Conservation (phyloP, 2,329 filamentous ascomycete species). For the Calonectria crousiana region DNA sequence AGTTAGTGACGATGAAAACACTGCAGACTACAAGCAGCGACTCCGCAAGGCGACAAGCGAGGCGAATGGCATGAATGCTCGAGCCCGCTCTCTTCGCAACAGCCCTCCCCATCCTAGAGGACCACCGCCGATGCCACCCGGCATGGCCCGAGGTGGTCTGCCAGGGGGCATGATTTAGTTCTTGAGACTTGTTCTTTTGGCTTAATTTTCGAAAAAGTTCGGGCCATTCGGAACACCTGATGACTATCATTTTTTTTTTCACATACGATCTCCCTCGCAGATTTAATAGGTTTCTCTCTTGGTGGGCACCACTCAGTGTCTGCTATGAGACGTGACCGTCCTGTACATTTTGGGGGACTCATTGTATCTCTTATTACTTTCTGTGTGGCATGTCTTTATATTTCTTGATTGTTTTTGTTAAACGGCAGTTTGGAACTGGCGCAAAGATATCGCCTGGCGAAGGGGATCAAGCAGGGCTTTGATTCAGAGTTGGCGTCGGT, state of each 20-base stretch:
- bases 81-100: conserved; percentile 43
- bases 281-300: conserved; percentile 29
- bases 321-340: conserved; percentile 8
- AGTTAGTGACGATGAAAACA: conserved; percentile 52
- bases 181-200: conserved; percentile 20
- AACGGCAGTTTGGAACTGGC: conserved; percentile 35
- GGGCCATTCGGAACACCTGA: conserved; percentile 33
- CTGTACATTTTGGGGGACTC: conserved; percentile 33
- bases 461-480: conserved; percentile 50
- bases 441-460: conserved; percentile 36
- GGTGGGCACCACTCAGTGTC: neutral
- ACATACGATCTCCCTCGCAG: conserved; percentile 29
- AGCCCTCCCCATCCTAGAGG: conserved; percentile 42
- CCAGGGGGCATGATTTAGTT: conserved; percentile 62
- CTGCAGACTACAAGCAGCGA: conserved; percentile 51
- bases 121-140: conserved; percentile 44
- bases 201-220: conserved; percentile 32
- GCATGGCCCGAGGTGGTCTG: conserved; percentile 47
- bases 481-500: conserved; percentile 43
- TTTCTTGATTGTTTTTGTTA: conserved; percentile 27
- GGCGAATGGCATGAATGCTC: conserved; percentile 48
- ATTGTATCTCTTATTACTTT: conserved; percentile 31
- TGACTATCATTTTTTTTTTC: conserved; percentile 34
- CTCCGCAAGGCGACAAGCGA: conserved; percentile 60
- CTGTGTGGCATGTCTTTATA: conserved; percentile 29